phyloP scores from a whole-genome alignment of 768 basidiomycete genomes.

The Pleurotus pulmonarius region DNA sequence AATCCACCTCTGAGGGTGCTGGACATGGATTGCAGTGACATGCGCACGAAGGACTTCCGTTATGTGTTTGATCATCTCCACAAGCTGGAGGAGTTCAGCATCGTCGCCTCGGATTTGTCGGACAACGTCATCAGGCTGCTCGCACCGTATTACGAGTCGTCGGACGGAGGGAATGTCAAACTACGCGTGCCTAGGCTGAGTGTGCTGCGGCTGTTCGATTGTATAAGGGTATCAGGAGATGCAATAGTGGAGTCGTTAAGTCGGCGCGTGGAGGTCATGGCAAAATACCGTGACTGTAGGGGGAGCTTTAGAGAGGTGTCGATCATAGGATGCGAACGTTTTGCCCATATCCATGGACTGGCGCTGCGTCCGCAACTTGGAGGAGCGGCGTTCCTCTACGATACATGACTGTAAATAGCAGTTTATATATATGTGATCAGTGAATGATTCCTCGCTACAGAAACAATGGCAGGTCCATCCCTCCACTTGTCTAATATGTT shows the following conservation, averaged over 20 bases:
- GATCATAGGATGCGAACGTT: conserved; percentile 36
- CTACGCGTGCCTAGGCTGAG: conserved; percentile 54
- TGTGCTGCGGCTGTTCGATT: conserved; percentile 52
- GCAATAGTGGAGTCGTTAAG: conserved; percentile 51
- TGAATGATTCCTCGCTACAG: no score
- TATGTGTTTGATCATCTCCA: conserved; percentile 60
- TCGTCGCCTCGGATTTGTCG: conserved; percentile 81
- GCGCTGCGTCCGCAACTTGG: conserved; percentile 17
- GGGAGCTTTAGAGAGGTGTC: conserved; percentile 27
- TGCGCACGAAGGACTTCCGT: conserved; percentile 78
- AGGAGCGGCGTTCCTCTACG: no score
- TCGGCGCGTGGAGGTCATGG: conserved; percentile 41
- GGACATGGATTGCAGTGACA: conserved; percentile 79
- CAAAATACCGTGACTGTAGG: conserved; percentile 19
- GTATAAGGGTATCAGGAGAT: conserved; percentile 59
- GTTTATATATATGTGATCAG: no score
- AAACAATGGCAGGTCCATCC: no score
- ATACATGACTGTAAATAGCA: no score
- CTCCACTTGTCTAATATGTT: no score
- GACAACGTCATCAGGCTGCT: conserved; percentile 64
- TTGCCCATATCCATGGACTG: conserved; percentile 23
- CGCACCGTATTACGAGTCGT: conserved; percentile 31
- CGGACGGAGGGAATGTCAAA: conserved; percentile 11
- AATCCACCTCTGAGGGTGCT: conserved; percentile 61
- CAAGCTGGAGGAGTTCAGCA: conserved; percentile 59